A percentile compares a stretch with the other conserved stretches of the same genome.
Evolutionary conservation across 1,139 yeast genomes (phyloP).

Genomic region (Yarrowia galli): DNA sequence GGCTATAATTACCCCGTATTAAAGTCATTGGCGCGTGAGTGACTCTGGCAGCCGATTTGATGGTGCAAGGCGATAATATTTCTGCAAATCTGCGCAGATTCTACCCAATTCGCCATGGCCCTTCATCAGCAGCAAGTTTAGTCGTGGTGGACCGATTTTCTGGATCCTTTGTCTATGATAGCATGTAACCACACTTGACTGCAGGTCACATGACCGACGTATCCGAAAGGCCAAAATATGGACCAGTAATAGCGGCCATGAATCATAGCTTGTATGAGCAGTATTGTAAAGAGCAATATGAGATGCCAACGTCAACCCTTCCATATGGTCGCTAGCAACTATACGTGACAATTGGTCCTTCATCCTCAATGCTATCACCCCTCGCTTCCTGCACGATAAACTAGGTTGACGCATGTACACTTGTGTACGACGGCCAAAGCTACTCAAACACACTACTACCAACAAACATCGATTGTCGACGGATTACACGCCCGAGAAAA

Average conservation of each 20-base stretch:
- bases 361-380: slow-evolving; percentile 8
- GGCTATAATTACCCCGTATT: slow-evolving; percentile 11
- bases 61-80: no score
- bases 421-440: slow-evolving; percentile 17
- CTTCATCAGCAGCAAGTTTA: not conserved
- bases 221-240: not conserved
- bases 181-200: not conserved
- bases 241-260: no score
- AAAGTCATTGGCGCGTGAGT: slow-evolving; percentile 4
- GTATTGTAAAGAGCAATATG: no score
- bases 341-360: not conserved
- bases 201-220: slow-evolving; percentile 13
- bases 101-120: not conserved
- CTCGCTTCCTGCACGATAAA: slow-evolving; percentile 38
- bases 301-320: not conserved
- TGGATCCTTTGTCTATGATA: slow-evolving; percentile 3
- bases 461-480: not conserved
- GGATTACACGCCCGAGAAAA: slow-evolving; percentile 11
- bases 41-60: not conserved
- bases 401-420: slow-evolving; percentile 27
- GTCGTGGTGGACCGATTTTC: not conserved
- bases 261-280: no score
- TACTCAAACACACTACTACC: slow-evolving; percentile 15
- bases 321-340: not conserved
- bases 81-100: not conserved